Conservation (phyloP, 2,329 filamentous ascomycete genomes). For the Ilyonectria mors-panacis region DNA sequence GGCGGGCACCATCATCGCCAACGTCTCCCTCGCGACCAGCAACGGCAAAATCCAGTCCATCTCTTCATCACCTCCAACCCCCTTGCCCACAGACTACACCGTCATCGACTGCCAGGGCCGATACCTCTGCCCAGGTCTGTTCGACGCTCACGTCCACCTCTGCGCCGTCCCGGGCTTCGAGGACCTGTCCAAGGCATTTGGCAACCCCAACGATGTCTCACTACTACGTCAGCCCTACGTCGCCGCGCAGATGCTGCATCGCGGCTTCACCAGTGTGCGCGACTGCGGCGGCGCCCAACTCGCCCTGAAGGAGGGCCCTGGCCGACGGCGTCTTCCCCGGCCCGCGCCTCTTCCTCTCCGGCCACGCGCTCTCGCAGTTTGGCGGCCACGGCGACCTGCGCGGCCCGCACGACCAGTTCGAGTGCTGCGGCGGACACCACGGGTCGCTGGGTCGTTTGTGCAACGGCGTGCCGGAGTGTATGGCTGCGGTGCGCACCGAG, state of each 20-base stretch:
- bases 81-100: constrained; percentile 9
- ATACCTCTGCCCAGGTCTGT: constrained; percentile 50
- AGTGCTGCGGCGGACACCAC: constrained; percentile 61
- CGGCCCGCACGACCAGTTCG: constrained; percentile 52
- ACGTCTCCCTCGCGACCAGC: constrained; percentile 52
- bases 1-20: constrained; percentile 50
- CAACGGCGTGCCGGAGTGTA: constrained; percentile 69
- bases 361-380: constrained; percentile 68
- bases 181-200: constrained; percentile 44
- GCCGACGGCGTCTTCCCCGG: constrained; percentile 67
- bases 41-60: constrained; percentile 54
- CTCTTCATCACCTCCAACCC: constrained; percentile 16
- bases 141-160: constrained; percentile 52
- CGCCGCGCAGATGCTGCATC: constrained; percentile 63
- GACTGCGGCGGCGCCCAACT: constrained; percentile 70
- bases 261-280: constrained; percentile 71
- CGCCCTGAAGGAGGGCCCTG: constrained; percentile 68
- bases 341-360: constrained; percentile 68
- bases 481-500: constrained; percentile 67
- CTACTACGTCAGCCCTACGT: constrained; percentile 63
- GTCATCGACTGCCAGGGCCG: constrained; percentile 43
- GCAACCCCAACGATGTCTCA: constrained; percentile 53
- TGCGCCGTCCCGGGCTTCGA: constrained; percentile 49
- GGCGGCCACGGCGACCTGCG: constrained; percentile 70
- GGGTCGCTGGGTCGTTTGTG: constrained; percentile 59